Base-by-base conservation (phyloP, 176 grass and related monocot species). In the Oryza nivara region DNA sequence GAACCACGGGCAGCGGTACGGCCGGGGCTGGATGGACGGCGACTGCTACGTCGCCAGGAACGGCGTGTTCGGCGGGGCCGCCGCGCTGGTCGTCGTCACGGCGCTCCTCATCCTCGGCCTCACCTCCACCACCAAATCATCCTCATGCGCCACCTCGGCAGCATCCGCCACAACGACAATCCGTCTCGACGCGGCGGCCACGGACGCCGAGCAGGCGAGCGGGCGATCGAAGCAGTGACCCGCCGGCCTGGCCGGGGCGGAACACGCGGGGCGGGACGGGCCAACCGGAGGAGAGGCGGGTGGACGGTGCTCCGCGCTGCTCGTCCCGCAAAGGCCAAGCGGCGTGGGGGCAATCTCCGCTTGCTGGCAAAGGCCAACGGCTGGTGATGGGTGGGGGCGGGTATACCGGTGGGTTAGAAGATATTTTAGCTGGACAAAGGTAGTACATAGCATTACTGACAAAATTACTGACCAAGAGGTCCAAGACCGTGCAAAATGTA, bases 1-100 rank as follows among this genome's bases (percentile, higher is more conserved):
- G 93, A 95, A 96, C 87, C 43, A 23, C 43, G 89, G 91, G 72
- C 96, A 96, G 92, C 43, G 76, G 4, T 98, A 98, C 65, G 93
- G 96, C 38, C 82, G 74, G 11, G 96, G 96, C 30, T 98, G 96
- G 96, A 89, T 95, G 89, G 89, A 98, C 86, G 96, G 93, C 82
- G 89, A 95, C 51, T 98, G 93, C 81, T 98, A 98, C 85, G 22
- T 98, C 44, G 88, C 92, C 20, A 82, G 41, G 46, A 88, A 66
- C 68, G 96, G 93, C 64, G 88, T 96, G 11, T 98, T 92, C 80
- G 86, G 68, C 11, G 89, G 78, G 36, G 93, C 86, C 1, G 91
- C 93, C 28, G 77, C 68, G 6, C 73, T 98, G 11, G 81, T 87
- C 9, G 73, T 87, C 11, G 6, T 85, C 43, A 86, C 87, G 26